phyloP scores from a whole-genome alignment of 495 filamentous ascomycete species.

The Chaetomium cochliodes region DNA sequence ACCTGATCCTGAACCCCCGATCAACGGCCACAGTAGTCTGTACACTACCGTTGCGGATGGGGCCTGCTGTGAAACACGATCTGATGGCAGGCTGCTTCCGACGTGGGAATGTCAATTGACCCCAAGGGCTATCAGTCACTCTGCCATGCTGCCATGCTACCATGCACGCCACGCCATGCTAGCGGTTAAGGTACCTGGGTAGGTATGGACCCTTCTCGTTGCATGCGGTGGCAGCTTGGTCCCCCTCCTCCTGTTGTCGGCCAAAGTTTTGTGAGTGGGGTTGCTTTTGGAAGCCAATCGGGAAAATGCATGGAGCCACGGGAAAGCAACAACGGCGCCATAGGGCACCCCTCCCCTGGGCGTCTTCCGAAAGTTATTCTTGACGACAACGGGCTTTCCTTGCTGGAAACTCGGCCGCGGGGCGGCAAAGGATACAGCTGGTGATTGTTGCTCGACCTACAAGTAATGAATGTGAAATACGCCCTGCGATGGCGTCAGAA shows the following conservation, averaged over 20 bases:
- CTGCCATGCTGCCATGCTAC: too few relatives aligned
- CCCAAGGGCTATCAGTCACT: neutral
- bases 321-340: conserved; percentile 18
- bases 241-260: neutral
- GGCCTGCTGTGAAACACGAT: conserved; percentile 9
- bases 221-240: conserved; percentile 3
- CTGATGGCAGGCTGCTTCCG: neutral
- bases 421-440: neutral
- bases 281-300: conserved; percentile 24
- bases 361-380: neutral
- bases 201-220: neutral
- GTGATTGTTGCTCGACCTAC: too few relatives aligned
- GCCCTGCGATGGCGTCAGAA: too few relatives aligned
- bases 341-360: conserved; percentile 8
- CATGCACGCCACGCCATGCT: neutral
- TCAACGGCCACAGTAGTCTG: too few relatives aligned
- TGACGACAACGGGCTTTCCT: neutral
- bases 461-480: too few relatives aligned
- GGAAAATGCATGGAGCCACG: conserved; percentile 27
- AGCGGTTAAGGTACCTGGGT: too few relatives aligned
- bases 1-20: too few relatives aligned
- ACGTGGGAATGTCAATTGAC: neutral
- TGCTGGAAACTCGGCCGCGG: neutral
- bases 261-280: conserved; percentile 14
- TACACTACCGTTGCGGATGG: neutral